Evolutionary conservation across 2,329 filamentous ascomycete species (phyloP).

Genomic region (Sphaerostilbella broomeana): DNA sequence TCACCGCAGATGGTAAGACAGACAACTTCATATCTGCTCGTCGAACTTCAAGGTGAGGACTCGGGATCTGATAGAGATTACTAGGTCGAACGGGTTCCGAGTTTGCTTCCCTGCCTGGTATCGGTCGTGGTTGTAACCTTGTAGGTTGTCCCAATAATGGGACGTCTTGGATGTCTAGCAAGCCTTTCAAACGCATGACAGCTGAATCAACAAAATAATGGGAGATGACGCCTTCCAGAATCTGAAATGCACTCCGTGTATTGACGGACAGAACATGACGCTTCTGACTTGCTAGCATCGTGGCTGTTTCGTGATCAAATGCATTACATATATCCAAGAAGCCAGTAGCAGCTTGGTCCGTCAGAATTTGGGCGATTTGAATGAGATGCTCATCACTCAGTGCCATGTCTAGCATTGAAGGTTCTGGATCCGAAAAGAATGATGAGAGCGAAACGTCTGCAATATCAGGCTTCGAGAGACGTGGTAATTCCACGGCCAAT

Average conservation of each 20-base stretch:
- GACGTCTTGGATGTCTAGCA: constrained; percentile 52
- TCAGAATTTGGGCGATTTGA: constrained; percentile 63
- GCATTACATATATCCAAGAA: constrained; percentile 31
- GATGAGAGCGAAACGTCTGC: constrained; percentile 45
- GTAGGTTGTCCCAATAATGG: constrained; percentile 46
- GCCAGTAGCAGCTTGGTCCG: constrained; percentile 59
- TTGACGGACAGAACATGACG: constrained; percentile 37
- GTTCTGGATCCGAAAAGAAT: constrained; percentile 55
- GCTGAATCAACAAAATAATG: constrained; percentile 35
- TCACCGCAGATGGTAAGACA: constrained; percentile 64
- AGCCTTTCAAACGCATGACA: constrained; percentile 37
- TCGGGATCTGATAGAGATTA: constrained; percentile 55
- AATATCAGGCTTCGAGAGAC: constrained; percentile 41
- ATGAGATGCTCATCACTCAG: constrained; percentile 55
- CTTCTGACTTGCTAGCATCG: constrained; percentile 26
- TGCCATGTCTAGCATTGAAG: constrained; percentile 38
- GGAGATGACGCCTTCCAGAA: constrained; percentile 39
- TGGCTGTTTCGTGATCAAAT: constrained; percentile 15
- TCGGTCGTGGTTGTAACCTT: constrained; percentile 44
- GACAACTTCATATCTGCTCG: constrained; percentile 64
- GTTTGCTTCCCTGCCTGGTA: constrained; percentile 34
- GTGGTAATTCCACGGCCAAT: constrained; percentile 43
- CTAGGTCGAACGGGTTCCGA: constrained; percentile 43
- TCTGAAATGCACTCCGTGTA: constrained; percentile 43
- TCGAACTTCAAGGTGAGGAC: constrained; percentile 66